Evolutionary conservation across 139 green algal genomes (phyloP), one percentile per base, ranked within the genome.

Genomic region (Chlorella sorokiniana): DNA sequence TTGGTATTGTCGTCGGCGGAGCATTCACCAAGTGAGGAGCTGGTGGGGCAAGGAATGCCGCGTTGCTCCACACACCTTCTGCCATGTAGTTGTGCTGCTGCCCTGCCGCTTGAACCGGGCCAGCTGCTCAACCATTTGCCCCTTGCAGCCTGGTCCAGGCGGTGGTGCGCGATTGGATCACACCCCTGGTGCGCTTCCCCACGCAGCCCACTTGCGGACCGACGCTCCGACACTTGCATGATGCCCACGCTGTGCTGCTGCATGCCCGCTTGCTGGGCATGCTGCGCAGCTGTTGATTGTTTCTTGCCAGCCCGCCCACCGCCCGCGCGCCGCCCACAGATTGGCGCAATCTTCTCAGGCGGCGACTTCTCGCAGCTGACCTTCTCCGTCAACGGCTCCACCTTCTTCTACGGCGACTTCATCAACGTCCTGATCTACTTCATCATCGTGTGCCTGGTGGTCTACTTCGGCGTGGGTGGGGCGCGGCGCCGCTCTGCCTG

Each of bases 401-500:
- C 8, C 27, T 82, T 82, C 51, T 23, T 3, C 9, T 82, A 82
- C 33, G 76, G 76, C n/a, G 54, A 82, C 29, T 82, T 82, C 51
- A 82, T 82, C 31, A 82, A 82, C 52, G 9, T 8, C 27, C 48
- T 68, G 31, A 69, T 82, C 14, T 52, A 25, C 31, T 82, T 82
- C 29, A 10, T 82, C 33, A 69, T 82, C 33, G 48, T 82, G 31
- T 82, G 76, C 68, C 4, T 70, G 4, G 37, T 82, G 22, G 9
- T 82, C 48, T 82, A 74, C 68, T 82, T 73, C 11, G 29, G 23
- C 10, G 54, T 82, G 4, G 76, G 54, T 63, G 54, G 31, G 54
- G 11, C n/a, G 10, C 52, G 20, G 20, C 27, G 52, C 3, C 8
- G 52, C 52, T 20, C 52, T 61, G 52, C n/a, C n/a, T n/a, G n/a